These are phyloP conservation scores for Cadophora malorum DNA, from an alignment of 2,329 filamentous ascomycete species.

Conservation along the genomic window DNA sequence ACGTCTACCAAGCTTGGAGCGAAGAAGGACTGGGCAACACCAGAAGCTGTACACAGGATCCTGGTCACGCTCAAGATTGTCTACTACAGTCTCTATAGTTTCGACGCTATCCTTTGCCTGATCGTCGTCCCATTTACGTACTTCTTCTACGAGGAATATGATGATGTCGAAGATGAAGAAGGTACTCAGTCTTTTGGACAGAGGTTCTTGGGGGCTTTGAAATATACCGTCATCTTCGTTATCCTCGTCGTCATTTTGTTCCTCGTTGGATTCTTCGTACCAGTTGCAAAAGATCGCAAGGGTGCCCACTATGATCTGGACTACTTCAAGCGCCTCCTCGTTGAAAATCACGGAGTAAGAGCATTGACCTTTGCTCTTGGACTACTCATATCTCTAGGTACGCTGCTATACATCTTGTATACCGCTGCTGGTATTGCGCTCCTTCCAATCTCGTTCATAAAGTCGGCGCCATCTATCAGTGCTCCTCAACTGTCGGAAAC, in stretches of 20 bases:
- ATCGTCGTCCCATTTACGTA: constrained; percentile 94
- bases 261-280: constrained; percentile 92
- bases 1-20: constrained; percentile 74
- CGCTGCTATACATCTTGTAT: constrained; percentile 85
- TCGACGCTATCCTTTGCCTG: constrained; percentile 89
- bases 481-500: constrained; percentile 78
- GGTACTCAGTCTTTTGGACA: constrained; percentile 74
- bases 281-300: constrained; percentile 71
- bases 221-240: constrained; percentile 89
- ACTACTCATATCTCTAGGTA: constrained; percentile 85
- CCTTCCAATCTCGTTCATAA: constrained; percentile 89
- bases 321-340: constrained; percentile 85
- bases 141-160: constrained; percentile 98
- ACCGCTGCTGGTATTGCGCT: constrained; percentile 88
- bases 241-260: constrained; percentile 82
- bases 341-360: constrained; percentile 89
- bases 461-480: constrained; percentile 86
- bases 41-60: constrained; percentile 78
- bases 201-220: constrained; percentile 82
- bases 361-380: constrained; percentile 90
- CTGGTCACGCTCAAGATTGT: constrained; percentile 82
- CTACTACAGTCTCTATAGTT: constrained; percentile 91
- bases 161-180: constrained; percentile 84
- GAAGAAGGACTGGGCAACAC: constrained; percentile 95
- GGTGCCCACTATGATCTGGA: constrained; percentile 80